Evolutionary conservation across 441 rosid species (phyloP).

Genomic region (Adansonia grandidieri): DNA sequence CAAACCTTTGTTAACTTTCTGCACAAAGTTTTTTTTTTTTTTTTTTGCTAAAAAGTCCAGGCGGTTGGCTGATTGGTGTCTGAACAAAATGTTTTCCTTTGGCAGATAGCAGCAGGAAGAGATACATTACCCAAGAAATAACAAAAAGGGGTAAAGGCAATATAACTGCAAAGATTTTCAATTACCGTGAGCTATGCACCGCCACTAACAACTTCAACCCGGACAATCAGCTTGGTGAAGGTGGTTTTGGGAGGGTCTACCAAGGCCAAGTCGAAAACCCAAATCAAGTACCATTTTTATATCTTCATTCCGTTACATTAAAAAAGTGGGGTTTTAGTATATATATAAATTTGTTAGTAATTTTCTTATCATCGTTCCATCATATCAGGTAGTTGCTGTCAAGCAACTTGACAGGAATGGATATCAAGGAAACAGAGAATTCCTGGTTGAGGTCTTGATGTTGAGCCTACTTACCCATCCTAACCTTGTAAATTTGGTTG

Average conservation of each 20-base stretch:
- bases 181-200: conserved; percentile 61
- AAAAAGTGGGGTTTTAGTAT: neutral
- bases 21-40: neutral
- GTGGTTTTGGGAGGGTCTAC: conserved; percentile 97
- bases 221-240: conserved; percentile 81
- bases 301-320: neutral
- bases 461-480: conserved; percentile 83
- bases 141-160: conserved; percentile 69
- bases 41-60: neutral
- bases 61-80: neutral
- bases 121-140: conserved; percentile 71
- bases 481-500: conserved; percentile 85
- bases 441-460: conserved; percentile 90
- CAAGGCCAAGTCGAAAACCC: conserved; percentile 57
- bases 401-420: conserved; percentile 96
- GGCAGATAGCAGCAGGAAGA: conserved; percentile 74
- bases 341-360: neutral
- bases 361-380: conserved; percentile 18
- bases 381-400: conserved; percentile 73
- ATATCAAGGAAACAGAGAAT: conserved; percentile 93
- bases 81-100: neutral
- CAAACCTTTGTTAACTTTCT: neutral
- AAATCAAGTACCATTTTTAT: conserved; percentile 44
- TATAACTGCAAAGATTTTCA: conserved; percentile 61
- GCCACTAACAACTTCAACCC: conserved; percentile 77